Conservation (phyloP, 2,329 filamentous ascomycete species). For the Akanthomyces muscarius region DNA sequence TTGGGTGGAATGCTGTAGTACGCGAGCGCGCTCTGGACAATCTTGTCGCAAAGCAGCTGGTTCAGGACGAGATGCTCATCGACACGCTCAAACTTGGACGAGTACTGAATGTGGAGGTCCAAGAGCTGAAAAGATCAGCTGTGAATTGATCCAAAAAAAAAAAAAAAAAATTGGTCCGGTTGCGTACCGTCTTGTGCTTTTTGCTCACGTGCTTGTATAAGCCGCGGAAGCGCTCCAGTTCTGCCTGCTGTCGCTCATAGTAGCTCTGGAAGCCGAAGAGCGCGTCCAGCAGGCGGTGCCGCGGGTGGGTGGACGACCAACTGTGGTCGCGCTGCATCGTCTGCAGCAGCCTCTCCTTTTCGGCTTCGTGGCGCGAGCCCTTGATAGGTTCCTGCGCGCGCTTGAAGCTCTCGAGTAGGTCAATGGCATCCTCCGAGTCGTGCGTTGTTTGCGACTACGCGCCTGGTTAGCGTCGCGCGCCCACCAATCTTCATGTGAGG, state of each 20-base stretch:
- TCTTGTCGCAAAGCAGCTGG: conserved; percentile 41
- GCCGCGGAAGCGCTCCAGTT: conserved; percentile 33
- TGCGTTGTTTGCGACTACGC: neutral
- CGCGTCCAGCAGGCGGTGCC: conserved; percentile 38
- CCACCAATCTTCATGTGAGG: no score
- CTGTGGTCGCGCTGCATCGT: conserved; percentile 1
- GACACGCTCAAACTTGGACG: conserved; percentile 46
- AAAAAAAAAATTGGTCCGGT: no score
- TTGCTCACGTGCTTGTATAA: conserved; percentile 35
- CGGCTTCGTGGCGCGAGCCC: conserved; percentile 9
- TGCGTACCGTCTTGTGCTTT: conserved; percentile 30
- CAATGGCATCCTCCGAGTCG: conserved; percentile 10
- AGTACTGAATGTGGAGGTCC: conserved; percentile 54
- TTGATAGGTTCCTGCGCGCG: neutral
- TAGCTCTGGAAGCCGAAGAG: conserved; percentile 36
- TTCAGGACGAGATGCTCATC: conserved; percentile 43
- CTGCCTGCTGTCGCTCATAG: conserved; percentile 31
- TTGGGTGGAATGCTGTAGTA: conserved; percentile 43
- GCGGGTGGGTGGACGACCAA: conserved; percentile 35
- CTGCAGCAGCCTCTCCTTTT: conserved; percentile 7
- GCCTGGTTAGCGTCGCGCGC: neutral
- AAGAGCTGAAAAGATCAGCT: conserved; percentile 36
- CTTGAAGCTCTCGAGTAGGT: conserved; percentile 6
- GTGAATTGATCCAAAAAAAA: no score
- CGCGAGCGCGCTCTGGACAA: conserved; percentile 40